Base-by-base conservation (phyloP, 2,329 filamentous ascomycete genomes). In the Microascus cirrosus region DNA sequence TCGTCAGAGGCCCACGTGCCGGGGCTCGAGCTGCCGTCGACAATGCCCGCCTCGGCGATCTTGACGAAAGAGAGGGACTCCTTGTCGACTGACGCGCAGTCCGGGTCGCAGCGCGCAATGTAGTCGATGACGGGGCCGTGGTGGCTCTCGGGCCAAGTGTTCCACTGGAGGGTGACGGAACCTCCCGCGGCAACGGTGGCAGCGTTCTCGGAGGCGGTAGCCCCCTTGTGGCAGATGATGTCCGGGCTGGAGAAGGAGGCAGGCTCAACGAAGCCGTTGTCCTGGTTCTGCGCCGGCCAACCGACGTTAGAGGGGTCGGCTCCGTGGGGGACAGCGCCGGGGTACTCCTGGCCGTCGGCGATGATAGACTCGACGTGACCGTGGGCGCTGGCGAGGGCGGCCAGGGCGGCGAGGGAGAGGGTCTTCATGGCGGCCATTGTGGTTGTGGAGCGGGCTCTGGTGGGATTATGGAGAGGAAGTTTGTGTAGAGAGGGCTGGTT, bases 71-170 rank as follows among this genome's bases (percentile, higher is more conserved):
- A 66, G 42, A 85, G 74, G 20, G 67, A 65, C 6, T 67, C 68
- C 70, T 81, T 79, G 69, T 78, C 75, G 57, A 78, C 76, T 7
- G 70, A 70, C 24, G 74, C 69, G 66, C 80, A 84, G 65, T 83
- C 77, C 32, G 60, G 61, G 54, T 75, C 73, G 69, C 78, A 80
- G 62, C 75, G 74, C 59, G 83, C 83, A 42, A 85, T 70, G 72
- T 85, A 85, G 66, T 78, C 77, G 62, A 84, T 75, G 62, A 85
- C 75, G 20, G 82, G 82, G 2, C 82, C 82, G 62, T 84, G 76
- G 72, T 89, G 77, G 58, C 75, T 78, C 11, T 78, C 73, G n/a
- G 85, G 84, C 85, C 85, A 89, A 18, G 73, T 72, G 59, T 76
- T 80, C 85, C 85, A 88, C 64, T 81, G 76, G 54, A 88, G 70